Evolutionary conservation across 345 rosid genomes (phyloP), one percentile per base, ranked within the genome.

Genomic region (Gynandropsis gynandra): DNA sequence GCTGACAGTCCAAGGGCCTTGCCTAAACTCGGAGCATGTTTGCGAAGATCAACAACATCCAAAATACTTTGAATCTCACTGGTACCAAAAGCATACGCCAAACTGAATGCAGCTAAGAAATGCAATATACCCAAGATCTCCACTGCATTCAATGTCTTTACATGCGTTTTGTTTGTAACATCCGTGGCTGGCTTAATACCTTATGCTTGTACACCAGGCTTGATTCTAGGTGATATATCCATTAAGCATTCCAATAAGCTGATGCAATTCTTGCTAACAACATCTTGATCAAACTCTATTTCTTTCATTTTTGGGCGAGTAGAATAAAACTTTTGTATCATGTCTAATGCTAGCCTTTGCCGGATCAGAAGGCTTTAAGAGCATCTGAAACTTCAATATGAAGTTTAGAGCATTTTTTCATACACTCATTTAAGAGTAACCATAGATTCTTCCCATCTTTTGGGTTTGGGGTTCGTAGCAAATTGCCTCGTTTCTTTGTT

Each of bases 261-360:
- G 16, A 78, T 61, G 54, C 77, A 78, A 59, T 64, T 74, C 55
- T 58, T 61, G 52, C 72, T 69, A 13, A 73, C 66, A 62, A 53
- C 51, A 54, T 24, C 44, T 41, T 46, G 60, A 40, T 75, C 70
- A 36, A 59, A 69, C 58, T 62, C 61, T 46, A 31, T 11, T 41
- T 19, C 53, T 19, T 59, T 63, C 4, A 56, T 63, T 50, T 41
- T 71, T 56, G 64, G 58, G 47, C 61, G 68, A 35, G 54, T 41
- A 16, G 77, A 71, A 57, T 55, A 64, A 54, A 76, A 75, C 38
- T 72, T 74, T 54, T 71, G 42, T 55, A 83, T 56, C 35, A 82
- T 76, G 70, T 73, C 81, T 40, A 83, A 52, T 50, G 78, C 85
- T 50, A 83, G 75, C 66, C 69, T 74, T n/a, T 15, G 78, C 78